Base-by-base conservation (phyloP, 306 rosid species). In the Vigna reflexopilosa region DNA sequence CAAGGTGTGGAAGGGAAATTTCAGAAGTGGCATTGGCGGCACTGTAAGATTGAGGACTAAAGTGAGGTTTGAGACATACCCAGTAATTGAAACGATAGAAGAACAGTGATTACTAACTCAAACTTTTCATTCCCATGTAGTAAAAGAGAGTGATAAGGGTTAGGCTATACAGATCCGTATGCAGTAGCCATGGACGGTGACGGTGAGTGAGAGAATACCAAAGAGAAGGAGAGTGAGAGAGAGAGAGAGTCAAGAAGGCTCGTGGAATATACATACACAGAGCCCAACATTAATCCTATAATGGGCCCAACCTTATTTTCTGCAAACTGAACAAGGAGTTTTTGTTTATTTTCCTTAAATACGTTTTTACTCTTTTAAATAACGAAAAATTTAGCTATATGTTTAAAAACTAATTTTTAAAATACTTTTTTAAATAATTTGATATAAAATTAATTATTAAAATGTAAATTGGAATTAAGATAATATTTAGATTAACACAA, bases 271-370 rank as follows among this genome's bases (percentile, higher is more conserved):
- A 69, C 32, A 69, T 9, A 19, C 9, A 69, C 20, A 19, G 7
- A 22, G 82, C 75, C 76, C 70, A 66, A 38, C 10, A 1, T 13
- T 11, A 32, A 30, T 12, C 57, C 17, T 15, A 9, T 32, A 30
- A 10, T 49, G 26, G 72, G 80, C 80, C 72, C 63, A 75, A 13
- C 16, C 62, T 71, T 59, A 14, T 59, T 28, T 59, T 24, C 20
- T 58, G n/a, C 38, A 10, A 44, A 44, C 1, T 38, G 10, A 42
- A 42, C 10, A 3, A 32, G 36, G 36, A 3, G 36, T 42, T 8
- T 9, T 2, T 44, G 48, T 40, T 40, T 40, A 8, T 8, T 40
- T 40, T 40, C 8, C 2, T 40, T 7, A 40, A 7, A 40, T 8
- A 2, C 1, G 45, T 40, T 40, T 7, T 40, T 40, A 40, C 10